Evolutionary conservation across 2,329 filamentous ascomycete species (phyloP).

Genomic region (Botrytis hyacinthi): DNA sequence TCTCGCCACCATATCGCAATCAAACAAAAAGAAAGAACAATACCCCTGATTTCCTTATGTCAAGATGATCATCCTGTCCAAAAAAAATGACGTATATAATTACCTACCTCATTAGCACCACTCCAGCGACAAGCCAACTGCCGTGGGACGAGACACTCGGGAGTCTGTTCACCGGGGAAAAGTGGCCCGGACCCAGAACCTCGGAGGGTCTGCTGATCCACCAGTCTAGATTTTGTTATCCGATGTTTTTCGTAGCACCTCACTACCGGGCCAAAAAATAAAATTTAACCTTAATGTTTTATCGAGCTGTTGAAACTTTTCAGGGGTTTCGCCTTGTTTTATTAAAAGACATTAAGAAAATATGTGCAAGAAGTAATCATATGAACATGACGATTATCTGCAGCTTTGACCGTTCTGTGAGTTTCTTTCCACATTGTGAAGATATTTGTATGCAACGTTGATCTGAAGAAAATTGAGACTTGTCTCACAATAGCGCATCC

Average conservation of each 20-base stretch:
- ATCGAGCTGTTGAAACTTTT: background rate
- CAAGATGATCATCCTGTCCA: background rate
- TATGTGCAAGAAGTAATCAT: slow-evolving; percentile 8
- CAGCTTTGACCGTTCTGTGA: background rate
- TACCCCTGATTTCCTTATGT: background rate
- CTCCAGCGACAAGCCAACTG: background rate
- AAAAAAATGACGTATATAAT: background rate
- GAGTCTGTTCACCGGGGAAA: background rate
- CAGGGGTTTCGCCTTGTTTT: slow-evolving; percentile 1
- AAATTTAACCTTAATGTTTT: background rate
- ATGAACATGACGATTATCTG: background rate
- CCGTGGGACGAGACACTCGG: background rate
- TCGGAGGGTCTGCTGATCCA: slow-evolving; percentile 15
- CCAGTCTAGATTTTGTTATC: slow-evolving; percentile 1
- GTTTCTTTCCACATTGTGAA: background rate
- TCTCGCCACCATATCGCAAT: background rate
- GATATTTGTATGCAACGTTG: slow-evolving; percentile 14
- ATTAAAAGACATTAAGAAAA: background rate
- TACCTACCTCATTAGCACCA: background rate
- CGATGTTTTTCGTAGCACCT: background rate
- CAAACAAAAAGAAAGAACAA: background rate
- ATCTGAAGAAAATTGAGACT: slow-evolving; percentile 11
- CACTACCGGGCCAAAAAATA: background rate
- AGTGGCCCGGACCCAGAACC: background rate
- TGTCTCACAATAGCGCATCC: background rate